A percentile compares a stretch with the other conserved stretches of the same genome.
These are phyloP conservation scores for Saccharomyces pastorianus DNA, from an alignment of 1,139 yeast genomes.

Conservation along the genomic window DNA sequence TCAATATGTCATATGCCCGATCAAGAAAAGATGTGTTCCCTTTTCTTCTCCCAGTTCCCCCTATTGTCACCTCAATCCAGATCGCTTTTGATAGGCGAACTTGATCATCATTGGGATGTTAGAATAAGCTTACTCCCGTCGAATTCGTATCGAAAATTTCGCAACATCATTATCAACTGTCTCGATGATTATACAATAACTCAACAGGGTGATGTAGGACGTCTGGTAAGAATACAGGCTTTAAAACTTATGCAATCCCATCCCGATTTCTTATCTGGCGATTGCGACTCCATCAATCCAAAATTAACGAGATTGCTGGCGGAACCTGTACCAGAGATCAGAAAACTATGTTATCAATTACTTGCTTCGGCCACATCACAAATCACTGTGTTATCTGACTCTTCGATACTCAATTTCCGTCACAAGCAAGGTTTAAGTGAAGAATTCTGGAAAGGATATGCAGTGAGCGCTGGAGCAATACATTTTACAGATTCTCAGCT, in stretches of 20 bases:
- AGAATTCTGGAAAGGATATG: constrained; percentile 49
- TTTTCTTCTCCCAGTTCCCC: not conserved
- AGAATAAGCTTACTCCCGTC: not conserved
- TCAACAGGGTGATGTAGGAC: constrained; percentile 73
- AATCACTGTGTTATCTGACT: not conserved
- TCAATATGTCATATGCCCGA: not conserved
- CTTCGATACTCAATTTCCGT: not conserved
- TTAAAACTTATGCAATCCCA: constrained; percentile 36
- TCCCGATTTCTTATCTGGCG: constrained; percentile 14
- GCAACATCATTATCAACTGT: constrained; percentile 23
- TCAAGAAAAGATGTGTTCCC: not conserved
- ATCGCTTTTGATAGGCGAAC: not conserved
- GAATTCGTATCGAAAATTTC: constrained; percentile 3
- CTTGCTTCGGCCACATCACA: not conserved
- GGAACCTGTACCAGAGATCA: constrained; percentile 41
- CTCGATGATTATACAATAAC: constrained; percentile 61
- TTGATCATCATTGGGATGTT: not conserved
- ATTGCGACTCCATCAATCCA: constrained; percentile 16
- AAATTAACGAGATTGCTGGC: constrained; percentile 47
- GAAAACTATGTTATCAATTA: constrained; percentile 24
- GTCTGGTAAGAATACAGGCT: constrained; percentile 52
- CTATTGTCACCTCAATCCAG: not conserved
- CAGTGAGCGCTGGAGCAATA: constrained; percentile 51
- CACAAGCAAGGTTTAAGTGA: constrained; percentile 2
- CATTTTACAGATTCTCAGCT: constrained; percentile 47